These are phyloP conservation scores for Pseudogymnoascus sp. DNA, from an alignment of 2,329 filamentous ascomycete genomes.

Conservation along the genomic window DNA sequence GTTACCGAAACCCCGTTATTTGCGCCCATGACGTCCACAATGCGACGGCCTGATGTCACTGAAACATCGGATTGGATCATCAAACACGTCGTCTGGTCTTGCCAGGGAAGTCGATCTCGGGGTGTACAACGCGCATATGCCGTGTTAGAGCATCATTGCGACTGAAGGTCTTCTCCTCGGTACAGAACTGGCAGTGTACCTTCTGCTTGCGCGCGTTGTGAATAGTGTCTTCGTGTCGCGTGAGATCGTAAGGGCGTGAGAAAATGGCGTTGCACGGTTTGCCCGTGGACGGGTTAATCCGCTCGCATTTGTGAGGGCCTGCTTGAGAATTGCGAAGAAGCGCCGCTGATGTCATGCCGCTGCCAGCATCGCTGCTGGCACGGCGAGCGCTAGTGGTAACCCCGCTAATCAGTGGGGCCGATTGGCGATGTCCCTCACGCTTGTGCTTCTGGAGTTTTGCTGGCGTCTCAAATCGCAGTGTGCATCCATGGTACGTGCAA, in stretches of 20 bases:
- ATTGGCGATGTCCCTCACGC: conserved; percentile 80
- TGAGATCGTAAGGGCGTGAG: conserved; percentile 92
- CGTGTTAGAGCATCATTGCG: conserved; percentile 89
- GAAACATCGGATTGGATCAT: conserved; percentile 6
- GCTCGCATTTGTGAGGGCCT: conserved; percentile 86
- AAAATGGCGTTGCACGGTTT: conserved; percentile 94
- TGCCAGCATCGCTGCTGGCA: conserved; percentile 22
- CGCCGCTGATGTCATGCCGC: conserved; percentile 44
- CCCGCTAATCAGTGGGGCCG: conserved; percentile 45
- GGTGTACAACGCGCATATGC: conserved; percentile 91
- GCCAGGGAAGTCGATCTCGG: conserved; percentile 76
- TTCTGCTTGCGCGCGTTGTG: conserved; percentile 94
- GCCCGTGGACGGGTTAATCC: conserved; percentile 89
- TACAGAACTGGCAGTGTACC: conserved; percentile 85
- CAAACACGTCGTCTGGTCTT: conserved; percentile 39
- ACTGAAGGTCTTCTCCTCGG: conserved; percentile 95
- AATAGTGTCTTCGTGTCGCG: conserved; percentile 93
- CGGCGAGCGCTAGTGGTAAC: conserved; percentile 15
- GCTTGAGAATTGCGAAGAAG: conserved; percentile 75
- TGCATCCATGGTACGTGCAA: conserved; percentile 91
- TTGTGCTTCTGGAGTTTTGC: conserved; percentile 90
- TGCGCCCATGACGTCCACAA: neutral
- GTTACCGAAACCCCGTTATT: conserved; percentile 1
- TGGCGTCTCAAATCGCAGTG: conserved; percentile 80
- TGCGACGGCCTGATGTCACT: conserved; percentile 1